Percentiles rank a stretch among this genome's conserved stretches.
phyloP scores from a whole-genome alignment of 1,139 yeast genomes.

The Magnusiomyces tetraspermus region DNA sequence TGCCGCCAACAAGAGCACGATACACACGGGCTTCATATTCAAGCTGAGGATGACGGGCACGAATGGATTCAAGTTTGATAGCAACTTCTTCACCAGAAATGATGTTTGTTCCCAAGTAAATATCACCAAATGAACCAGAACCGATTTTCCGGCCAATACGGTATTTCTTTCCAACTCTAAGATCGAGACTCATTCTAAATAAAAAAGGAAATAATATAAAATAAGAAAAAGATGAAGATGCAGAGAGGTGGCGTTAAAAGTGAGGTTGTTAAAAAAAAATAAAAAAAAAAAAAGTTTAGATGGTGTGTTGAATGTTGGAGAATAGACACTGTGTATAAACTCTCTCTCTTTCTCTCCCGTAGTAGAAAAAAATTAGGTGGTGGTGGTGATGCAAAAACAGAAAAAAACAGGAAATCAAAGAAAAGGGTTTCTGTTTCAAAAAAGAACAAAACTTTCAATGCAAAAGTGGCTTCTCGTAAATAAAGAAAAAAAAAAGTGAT shows the following conservation, averaged over 20 bases:
- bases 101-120: constrained; percentile 87
- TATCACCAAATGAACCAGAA: constrained; percentile 96
- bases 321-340: too few species aligned
- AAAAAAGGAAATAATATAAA: constrained; percentile 1
- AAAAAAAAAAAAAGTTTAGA: constrained; percentile 6
- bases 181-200: constrained; percentile 5
- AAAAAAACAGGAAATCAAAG: too few species aligned
- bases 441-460: too few species aligned
- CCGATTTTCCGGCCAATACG: constrained; percentile 96
- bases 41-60: constrained; percentile 95
- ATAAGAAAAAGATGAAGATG: neutral
- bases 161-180: constrained; percentile 60
- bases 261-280: too few species aligned
- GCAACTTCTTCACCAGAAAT: constrained; percentile 73
- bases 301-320: neutral
- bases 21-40: constrained; percentile 93
- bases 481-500: too few species aligned
- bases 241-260: neutral
- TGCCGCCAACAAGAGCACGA: constrained; percentile 69
- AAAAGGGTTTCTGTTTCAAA: too few species aligned
- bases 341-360: too few species aligned
- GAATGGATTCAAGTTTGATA: constrained; percentile 74
- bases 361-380: too few species aligned
- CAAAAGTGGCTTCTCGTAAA: too few species aligned
- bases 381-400: too few species aligned